Evolutionary conservation across 2,329 filamentous ascomycete genomes (phyloP), one percentile per base, ranked within the genome.

Genomic region (Fusarium sp.): DNA sequence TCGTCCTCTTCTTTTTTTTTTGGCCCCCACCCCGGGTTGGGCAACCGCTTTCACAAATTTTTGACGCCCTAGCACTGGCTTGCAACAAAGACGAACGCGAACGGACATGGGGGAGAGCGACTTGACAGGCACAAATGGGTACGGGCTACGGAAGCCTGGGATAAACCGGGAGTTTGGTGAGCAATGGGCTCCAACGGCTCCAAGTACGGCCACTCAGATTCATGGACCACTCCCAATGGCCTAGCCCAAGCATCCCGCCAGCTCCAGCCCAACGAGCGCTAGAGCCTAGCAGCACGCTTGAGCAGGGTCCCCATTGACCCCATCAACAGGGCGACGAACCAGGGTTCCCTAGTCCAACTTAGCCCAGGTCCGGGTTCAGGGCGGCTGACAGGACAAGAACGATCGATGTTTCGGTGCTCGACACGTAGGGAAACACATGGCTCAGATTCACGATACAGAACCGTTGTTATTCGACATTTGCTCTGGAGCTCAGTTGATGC

Each of bases 311-410:
- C 55, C 63, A 58, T 65, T 47, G 53, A 62, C 63, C 43, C 69
- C 66, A 69, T 69, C 68, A 46, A 70, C 70, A 64, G 43, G 72
- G 68, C 65, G 65, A 57, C 65, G 60, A 69, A 70, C 70, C 59
- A 69, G 72, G 72, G 51, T 66, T 46, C 48, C 63, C 68, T 62
- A 55, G 72, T 61, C 51, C 60, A 56, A 25, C 34, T 27, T 51
- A 51, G 34, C 12, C 49, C 49, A 51, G 49, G 49, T 51, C 49
- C 49, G 34, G 34, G 30, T 37, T 32, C 16, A 37, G 59, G 67
- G 60, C 64, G 69, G 68, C 69, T 74, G 72, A 72, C 66, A 68
- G 56, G 56, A 63, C 66, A 68, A 58, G 55, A 63, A 68, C 54
- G 48, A 54, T 63, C 49, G 42, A 54, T 63, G 62, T 42, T 69